phyloP scores from a whole-genome alignment of 2,329 filamentous ascomycete genomes.

The Epichloe gansuensis region DNA sequence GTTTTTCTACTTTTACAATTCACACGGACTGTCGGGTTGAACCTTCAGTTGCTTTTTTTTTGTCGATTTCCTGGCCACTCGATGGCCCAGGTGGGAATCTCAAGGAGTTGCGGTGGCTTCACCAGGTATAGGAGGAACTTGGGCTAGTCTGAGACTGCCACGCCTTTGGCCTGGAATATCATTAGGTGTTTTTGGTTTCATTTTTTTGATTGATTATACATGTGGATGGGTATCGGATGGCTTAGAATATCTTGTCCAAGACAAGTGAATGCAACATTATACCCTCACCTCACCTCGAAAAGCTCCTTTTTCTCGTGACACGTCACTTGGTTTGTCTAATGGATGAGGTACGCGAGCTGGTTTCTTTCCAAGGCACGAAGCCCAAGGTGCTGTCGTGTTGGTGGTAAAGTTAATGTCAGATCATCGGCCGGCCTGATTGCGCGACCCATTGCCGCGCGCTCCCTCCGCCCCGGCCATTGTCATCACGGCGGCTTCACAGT shows the following conservation, averaged over 20 bases:
- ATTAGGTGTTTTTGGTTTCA: constrained; percentile 2
- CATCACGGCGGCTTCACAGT: not conserved
- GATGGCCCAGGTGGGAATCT: not conserved
- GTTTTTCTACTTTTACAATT: not conserved
- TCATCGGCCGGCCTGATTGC: not conserved
- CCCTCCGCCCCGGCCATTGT: not conserved
- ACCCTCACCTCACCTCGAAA: not conserved
- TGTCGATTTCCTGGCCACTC: not conserved
- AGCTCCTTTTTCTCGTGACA: not conserved
- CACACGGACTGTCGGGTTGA: not conserved
- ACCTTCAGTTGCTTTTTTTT: not conserved
- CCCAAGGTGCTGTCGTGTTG: no score
- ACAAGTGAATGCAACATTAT: not conserved
- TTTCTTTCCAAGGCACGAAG: not conserved
- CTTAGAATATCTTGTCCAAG: not conserved
- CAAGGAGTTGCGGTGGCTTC: constrained; percentile 4
- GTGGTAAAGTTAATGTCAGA: no score
- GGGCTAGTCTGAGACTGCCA: constrained; percentile 3
- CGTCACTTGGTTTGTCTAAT: not conserved
- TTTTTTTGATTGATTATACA: not conserved
- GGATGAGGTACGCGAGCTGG: not conserved
- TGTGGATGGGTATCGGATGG: not conserved
- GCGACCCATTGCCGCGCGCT: no score
- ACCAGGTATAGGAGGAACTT: not conserved
- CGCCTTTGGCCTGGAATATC: not conserved